These are phyloP conservation scores for Wickerhamiella infanticola DNA, from an alignment of 1,139 yeast species.

Conservation along the genomic window DNA sequence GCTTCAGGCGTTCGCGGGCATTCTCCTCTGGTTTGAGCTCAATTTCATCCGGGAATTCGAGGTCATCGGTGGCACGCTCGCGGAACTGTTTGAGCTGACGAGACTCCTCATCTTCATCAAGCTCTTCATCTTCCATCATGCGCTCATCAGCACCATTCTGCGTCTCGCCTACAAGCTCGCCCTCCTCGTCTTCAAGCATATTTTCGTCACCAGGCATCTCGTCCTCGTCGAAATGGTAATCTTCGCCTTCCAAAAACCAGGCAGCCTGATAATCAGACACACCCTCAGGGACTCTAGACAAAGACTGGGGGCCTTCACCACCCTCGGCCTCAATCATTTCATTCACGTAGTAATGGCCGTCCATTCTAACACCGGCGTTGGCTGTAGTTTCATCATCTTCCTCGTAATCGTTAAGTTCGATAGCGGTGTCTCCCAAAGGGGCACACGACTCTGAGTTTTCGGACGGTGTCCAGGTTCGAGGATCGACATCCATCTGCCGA, in stretches of 20 bases:
- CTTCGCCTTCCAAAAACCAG: conserved; percentile 63
- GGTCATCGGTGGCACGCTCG: conserved; percentile 59
- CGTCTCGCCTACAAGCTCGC: conserved; percentile 15
- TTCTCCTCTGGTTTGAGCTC: conserved; percentile 65
- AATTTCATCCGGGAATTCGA: conserved; percentile 90
- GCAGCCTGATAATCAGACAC: conserved; percentile 88
- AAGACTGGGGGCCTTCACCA: conserved; percentile 16
- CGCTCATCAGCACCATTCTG: conserved; percentile 2
- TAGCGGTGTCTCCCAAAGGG: conserved; percentile 35
- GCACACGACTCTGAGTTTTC: conserved; percentile 51
- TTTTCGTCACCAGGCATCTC: conserved; percentile 34
- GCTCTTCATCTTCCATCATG: conserved; percentile 36
- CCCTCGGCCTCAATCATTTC: conserved; percentile 20
- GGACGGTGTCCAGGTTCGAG: conserved; percentile 28
- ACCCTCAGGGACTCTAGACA: conserved; percentile 56
- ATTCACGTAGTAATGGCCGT: conserved; percentile 49
- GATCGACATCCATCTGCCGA: conserved; percentile 20
- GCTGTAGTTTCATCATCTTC: conserved; percentile 29
- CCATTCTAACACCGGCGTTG: conserved; percentile 46
- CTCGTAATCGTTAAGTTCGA: conserved; percentile 30
- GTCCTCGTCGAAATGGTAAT: conserved; percentile 32
- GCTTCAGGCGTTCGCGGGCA: conserved; percentile 57
- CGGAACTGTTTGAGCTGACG: conserved; percentile 59
- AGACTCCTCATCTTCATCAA: conserved; percentile 63
- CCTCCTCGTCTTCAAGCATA: conserved; percentile 24